Evolutionary conservation across 108 stramenopile genomes (phyloP).

Genomic region (Schizochytrium sp.): DNA sequence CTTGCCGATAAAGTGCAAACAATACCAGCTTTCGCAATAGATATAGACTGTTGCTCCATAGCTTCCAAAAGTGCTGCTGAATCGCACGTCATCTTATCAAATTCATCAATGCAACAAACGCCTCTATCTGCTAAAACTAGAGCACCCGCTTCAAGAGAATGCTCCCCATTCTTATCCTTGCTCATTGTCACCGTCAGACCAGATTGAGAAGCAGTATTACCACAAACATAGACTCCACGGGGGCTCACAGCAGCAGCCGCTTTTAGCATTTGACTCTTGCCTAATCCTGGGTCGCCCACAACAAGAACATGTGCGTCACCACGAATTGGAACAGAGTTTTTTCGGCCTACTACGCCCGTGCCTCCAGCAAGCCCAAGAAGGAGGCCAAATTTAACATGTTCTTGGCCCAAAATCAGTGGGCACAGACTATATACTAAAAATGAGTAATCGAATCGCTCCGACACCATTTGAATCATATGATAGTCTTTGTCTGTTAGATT

Average conservation of each 20-base stretch:
- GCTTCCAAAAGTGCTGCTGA: conserved; percentile 89
- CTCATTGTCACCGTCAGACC: conserved; percentile 88
- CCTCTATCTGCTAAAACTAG: conserved; percentile 94
- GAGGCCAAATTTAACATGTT: conserved; percentile 97
- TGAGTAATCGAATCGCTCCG: conserved; percentile 89
- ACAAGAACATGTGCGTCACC: conserved; percentile 72
- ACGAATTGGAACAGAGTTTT: conserved; percentile 14
- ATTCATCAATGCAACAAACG: conserved; percentile 97
- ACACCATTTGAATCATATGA: conserved; percentile 79
- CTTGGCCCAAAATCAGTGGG: conserved; percentile 96
- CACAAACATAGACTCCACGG: conserved; percentile 94
- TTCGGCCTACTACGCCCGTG: conserved; percentile 68
- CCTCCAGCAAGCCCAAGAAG: conserved; percentile 94
- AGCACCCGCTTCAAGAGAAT: conserved; percentile 95
- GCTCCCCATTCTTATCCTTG: conserved; percentile 88
- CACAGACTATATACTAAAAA: conserved; percentile 90
- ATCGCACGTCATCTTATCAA: conserved; percentile 93
- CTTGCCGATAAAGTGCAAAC: conserved; percentile 88
- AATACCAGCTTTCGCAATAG: conserved; percentile 96
- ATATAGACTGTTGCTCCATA: conserved; percentile 98
- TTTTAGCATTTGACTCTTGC: conserved; percentile 94
- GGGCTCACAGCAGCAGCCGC: conserved; percentile 90
- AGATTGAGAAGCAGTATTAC: conserved; percentile 92
- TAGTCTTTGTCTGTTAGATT: conserved; percentile 89
- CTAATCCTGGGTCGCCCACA: conserved; percentile 86